Percentiles rank a stretch among this genome's conserved stretches.
Evolutionary conservation across 2,329 filamentous ascomycete species (phyloP).

Genomic region (Nigrograna mackinnonii): DNA sequence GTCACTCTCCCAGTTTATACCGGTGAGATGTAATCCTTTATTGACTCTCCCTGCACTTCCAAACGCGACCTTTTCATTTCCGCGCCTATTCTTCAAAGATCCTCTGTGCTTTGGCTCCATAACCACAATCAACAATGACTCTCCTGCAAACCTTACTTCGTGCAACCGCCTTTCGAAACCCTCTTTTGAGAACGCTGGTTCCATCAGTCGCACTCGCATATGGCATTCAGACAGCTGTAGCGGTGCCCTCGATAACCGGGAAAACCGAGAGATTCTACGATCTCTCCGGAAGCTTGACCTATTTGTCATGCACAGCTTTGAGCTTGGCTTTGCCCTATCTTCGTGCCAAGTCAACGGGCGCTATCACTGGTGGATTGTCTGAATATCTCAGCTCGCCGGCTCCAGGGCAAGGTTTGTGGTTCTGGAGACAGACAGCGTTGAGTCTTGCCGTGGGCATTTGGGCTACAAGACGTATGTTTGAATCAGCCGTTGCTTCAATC

Average conservation of each 20-base stretch:
- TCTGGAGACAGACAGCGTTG: constrained; percentile 65
- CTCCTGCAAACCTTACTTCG: constrained; percentile 57
- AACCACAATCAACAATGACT: constrained; percentile 31
- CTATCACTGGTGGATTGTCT: constrained; percentile 38
- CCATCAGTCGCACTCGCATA: constrained; percentile 66
- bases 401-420: constrained; percentile 39
- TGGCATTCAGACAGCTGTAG: constrained; percentile 65
- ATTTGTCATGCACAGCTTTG: constrained; percentile 65
- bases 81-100: neutral
- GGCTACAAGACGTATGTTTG: constrained; percentile 59
- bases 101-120: neutral
- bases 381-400: constrained; percentile 30
- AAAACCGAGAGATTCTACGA: constrained; percentile 72
- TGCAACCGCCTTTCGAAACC: constrained; percentile 63
- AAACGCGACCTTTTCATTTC: neutral
- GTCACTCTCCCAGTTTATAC: too few species aligned
- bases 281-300: constrained; percentile 67
- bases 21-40: neutral
- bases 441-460: constrained; percentile 63
- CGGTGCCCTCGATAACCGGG: constrained; percentile 62
- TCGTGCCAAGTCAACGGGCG: constrained; percentile 56
- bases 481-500: constrained; percentile 1
- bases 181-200: constrained; percentile 65
- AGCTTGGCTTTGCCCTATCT: constrained; percentile 65
- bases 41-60: neutral